A percentile compares a stretch with the other conserved stretches of the same genome.
Evolutionary conservation across 2,329 filamentous ascomycete genomes (phyloP).

Genomic region (Hypoxylon sp.): DNA sequence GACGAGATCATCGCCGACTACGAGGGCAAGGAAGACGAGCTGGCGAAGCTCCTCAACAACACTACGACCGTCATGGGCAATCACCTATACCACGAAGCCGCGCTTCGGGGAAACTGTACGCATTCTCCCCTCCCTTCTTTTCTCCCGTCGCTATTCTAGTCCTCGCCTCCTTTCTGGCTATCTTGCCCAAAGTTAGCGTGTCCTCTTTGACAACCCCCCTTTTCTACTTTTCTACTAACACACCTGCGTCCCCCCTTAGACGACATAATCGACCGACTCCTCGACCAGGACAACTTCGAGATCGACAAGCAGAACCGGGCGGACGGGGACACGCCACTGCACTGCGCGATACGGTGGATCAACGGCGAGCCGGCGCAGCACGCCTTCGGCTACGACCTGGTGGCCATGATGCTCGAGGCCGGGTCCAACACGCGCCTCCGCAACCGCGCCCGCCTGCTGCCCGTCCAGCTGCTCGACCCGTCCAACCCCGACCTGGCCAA

Average conservation of each 20-base stretch:
- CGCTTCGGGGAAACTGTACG: conserved; percentile 85
- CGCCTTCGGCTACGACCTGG: conserved; percentile 72
- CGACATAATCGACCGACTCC: conserved; percentile 83
- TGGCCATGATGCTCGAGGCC: conserved; percentile 86
- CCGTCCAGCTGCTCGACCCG: conserved; percentile 79
- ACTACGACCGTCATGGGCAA: conserved; percentile 89
- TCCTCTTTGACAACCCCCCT: not conserved
- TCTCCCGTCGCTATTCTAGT: not conserved
- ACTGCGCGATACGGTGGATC: conserved; percentile 81
- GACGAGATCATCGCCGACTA: conserved; percentile 75
- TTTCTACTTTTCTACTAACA: not conserved
- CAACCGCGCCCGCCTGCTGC: conserved; percentile 80
- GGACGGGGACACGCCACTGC: conserved; percentile 82
- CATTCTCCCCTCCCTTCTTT: conserved; percentile 37
- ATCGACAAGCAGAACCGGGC: conserved; percentile 80
- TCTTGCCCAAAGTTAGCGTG: too few relatives aligned
- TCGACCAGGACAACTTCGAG: conserved; percentile 86
- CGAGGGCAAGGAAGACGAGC: conserved; percentile 68
- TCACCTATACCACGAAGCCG: conserved; percentile 89
- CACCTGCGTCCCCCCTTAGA: conserved; percentile 59
- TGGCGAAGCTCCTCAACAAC: conserved; percentile 84
- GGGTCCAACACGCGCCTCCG: conserved; percentile 68
- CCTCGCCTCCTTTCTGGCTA: not conserved
- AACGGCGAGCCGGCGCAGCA: conserved; percentile 75
- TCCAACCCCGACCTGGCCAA: conserved; percentile 66